A percentile compares a stretch with the other conserved stretches of the same genome.
Conservation (phyloP, 306 rosid genomes). For the Oemleria cerasiformis region DNA sequence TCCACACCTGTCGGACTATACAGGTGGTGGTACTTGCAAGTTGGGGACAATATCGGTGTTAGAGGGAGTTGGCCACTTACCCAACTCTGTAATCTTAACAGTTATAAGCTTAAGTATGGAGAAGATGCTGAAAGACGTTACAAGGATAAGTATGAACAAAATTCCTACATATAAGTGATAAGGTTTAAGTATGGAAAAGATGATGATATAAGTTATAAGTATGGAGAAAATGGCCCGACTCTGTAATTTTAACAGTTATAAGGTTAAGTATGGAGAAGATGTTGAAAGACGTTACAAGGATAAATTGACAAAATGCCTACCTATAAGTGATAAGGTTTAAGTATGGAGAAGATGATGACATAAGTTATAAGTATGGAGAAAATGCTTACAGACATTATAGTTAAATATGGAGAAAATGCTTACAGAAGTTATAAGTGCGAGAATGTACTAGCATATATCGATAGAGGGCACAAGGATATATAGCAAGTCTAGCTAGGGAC, state of each 20-base stretch:
- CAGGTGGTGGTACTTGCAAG: too few species aligned
- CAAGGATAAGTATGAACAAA: neutral
- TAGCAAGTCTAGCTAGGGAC: neutral
- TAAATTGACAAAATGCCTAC: neutral
- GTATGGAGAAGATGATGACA: neutral
- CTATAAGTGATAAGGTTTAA: neutral
- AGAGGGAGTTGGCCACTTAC: too few species aligned
- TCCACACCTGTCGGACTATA: too few species aligned
- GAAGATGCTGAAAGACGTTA: neutral
- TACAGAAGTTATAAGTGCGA: neutral
- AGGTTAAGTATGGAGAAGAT: neutral
- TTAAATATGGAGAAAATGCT: neutral
- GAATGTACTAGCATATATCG: neutral
- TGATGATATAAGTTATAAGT: neutral
- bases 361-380: neutral
- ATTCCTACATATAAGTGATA: neutral
- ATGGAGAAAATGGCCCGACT: too few species aligned
- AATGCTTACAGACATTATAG: too few species aligned
- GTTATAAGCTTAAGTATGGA: neutral
- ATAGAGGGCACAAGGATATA: neutral
- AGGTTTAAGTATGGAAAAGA: neutral
- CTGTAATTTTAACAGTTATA: neutral
- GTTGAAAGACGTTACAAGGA: neutral
- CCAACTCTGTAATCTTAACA: too few species aligned
- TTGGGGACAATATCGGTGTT: too few species aligned